These are phyloP conservation scores for Fusarium concolor DNA, from an alignment of 2,329 filamentous ascomycete species.

Conservation along the genomic window DNA sequence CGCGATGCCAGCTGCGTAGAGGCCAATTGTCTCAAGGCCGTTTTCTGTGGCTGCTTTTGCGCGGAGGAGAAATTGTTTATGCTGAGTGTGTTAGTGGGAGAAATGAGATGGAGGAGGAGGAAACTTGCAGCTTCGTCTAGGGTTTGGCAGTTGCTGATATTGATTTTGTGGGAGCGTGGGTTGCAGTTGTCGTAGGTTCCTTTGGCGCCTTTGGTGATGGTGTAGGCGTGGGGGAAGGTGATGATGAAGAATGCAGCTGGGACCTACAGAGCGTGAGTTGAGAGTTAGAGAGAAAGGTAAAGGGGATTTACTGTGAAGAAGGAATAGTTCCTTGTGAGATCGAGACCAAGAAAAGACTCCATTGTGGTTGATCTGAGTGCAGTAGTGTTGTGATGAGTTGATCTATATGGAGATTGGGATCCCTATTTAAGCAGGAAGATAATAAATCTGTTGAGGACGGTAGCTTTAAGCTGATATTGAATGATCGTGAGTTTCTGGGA, in stretches of 20 bases:
- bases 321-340: slow-evolving; percentile 53
- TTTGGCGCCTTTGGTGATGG: slow-evolving; percentile 34
- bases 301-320: slow-evolving; percentile 45
- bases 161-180: slow-evolving; percentile 52
- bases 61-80: slow-evolving; percentile 66
- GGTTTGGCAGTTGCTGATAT: slow-evolving; percentile 49
- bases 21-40: slow-evolving; percentile 58
- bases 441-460: slow-evolving; percentile 27
- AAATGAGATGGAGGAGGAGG: too few species aligned
- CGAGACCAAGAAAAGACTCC: slow-evolving; percentile 49
- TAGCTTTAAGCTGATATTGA: not conserved
- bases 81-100: slow-evolving; percentile 47
- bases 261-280: slow-evolving; percentile 47
- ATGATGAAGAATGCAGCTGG: slow-evolving; percentile 54
- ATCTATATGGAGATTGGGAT: not conserved
- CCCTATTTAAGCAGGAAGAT: not conserved
- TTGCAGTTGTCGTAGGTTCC: slow-evolving; percentile 54
- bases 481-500: slow-evolving; percentile 3
- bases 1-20: slow-evolving; percentile 57
- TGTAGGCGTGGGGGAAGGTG: slow-evolving; percentile 53
- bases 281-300: too few species aligned
- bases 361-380: slow-evolving; percentile 37
- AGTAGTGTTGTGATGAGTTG: not conserved
- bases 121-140: slow-evolving; percentile 47
- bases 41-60: slow-evolving; percentile 62